Evolutionary conservation across 148 eudicot genomes (phyloP).

Genomic region (Suaeda aralocaspica): DNA sequence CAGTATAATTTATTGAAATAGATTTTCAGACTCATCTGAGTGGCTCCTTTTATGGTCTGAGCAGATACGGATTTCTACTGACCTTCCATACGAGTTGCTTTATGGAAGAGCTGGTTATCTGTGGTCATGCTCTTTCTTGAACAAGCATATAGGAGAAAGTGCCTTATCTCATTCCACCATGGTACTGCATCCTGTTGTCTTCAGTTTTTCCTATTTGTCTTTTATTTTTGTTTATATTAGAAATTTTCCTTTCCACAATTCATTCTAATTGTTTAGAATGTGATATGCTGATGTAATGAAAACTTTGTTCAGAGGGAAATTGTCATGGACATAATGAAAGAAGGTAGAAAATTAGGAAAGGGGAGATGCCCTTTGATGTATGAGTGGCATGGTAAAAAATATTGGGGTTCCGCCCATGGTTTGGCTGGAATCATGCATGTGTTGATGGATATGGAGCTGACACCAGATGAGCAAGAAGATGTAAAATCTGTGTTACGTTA

Average conservation of each 20-base stretch:
- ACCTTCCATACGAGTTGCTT: slow-evolving; percentile 76
- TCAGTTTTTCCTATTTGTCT: background rate
- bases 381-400: slow-evolving; percentile 78
- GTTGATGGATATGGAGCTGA: slow-evolving; percentile 70
- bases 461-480: slow-evolving; percentile 58
- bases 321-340: slow-evolving; percentile 48
- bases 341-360: slow-evolving; percentile 53
- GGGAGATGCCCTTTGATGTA: slow-evolving; percentile 73
- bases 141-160: slow-evolving; percentile 63
- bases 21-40: background rate
- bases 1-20: background rate
- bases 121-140: slow-evolving; percentile 79
- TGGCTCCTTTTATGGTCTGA: background rate
- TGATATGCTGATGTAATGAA: slow-evolving; percentile 6
- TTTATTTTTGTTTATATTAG: too few relatives aligned
- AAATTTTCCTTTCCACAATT: background rate
- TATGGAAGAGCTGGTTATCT: slow-evolving; percentile 86
- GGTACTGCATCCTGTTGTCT: slow-evolving; percentile 30
- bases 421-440: slow-evolving; percentile 81
- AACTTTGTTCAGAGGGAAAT: slow-evolving; percentile 41
- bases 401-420: slow-evolving; percentile 97
- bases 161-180: slow-evolving; percentile 47
- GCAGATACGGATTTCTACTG: slow-evolving; percentile 60
- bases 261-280: background rate
- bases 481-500: slow-evolving; percentile 64